Base-by-base conservation (phyloP, 129 eudicot genomes). In the Arctium lappa region DNA sequence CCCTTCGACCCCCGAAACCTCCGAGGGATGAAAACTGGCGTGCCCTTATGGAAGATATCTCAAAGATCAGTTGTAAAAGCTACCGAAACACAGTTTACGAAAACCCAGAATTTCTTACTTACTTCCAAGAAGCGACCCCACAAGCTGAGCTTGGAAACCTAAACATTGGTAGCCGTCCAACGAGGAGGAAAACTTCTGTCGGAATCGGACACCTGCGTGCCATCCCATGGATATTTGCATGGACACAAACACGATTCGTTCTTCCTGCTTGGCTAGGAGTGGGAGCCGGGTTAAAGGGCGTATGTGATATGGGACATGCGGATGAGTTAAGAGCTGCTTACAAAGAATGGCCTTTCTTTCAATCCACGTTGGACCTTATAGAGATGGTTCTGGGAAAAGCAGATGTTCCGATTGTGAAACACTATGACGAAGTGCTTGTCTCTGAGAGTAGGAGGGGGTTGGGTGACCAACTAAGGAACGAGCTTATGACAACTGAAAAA, bases 231-330 rank as follows among this genome's bases (percentile, higher is more conserved):
- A 79, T 95, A 72, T 95, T 95, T 77, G 99, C 99, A 27, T 95
- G 99, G 99, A 95, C 99, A 0, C 97, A 95, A 78, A 93, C 99
- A 2, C 82, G 99, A 37, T 91, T 95, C 44, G 94, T 92, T 29
- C 97, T 95, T 72, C 99, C 99, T 1, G 94, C 97, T 70, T 93
- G 97, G 99, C 92, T 92, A 18, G 99, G 99, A 39, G 97, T 93
- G 15, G 99, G 97, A 62, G 92, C 97, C 1, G 97, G 97, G 50
- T 79, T 95, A 22, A 90, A 95, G 79, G 90, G 85, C 69, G 92
- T 90, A 5, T 92, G 94, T 72, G 97, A 95, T 3, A 89, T 86
- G 37, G 98, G 98, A 30, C 91, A 89, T 75, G 74, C 89, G 1
- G 93, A 88, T 13, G 97, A 91, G 65, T 27, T 95, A 77, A 82